Evolutionary conservation across 2,329 filamentous ascomycete genomes (phyloP), one percentile per base, ranked within the genome.

Genomic region (Monosporascus sp.): DNA sequence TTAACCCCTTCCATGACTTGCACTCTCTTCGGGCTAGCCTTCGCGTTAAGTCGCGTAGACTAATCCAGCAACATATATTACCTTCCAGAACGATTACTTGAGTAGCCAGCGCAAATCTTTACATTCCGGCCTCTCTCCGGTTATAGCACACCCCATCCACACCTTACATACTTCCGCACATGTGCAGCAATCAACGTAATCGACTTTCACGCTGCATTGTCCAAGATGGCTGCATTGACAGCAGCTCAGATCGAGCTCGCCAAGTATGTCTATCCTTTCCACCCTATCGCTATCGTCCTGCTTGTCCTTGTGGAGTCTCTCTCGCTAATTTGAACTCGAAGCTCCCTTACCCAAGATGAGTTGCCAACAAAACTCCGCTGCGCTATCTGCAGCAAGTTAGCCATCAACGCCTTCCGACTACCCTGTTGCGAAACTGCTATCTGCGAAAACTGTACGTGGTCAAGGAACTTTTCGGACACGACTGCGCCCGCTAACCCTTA

Each of bases 321-420:
- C 40, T 9, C 52, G 49, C 52, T 59, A 41, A 58, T 58, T 35
- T 53, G 47, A 62, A 57, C 38, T 49, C 54, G 37, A 66, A 95
- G 91, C 70, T 87, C 88, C 49, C 79, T 96, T 55, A 77, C 84
- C 20, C 83, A 88, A 60, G 89, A 93, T 64, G 90, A 94, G 58
- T 91, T 97, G 54, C 94, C 94, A n/a, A 91, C 92, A 65, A 97
- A 96, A 78, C 81, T 99, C 59, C 88, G 92, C 72, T 99, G 94
- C 77, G 91, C 91, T 50, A 89, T 91, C 63, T 99, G 94, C 74
- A 94, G 88, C 74, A 91, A 89, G 70, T 79, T 97, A 54, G 92
- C 91, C 31, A 78, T 96, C 59, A 95, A 97, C 69, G 90, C 93
- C 8, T 96, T 91, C 70, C 89, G 92, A 58, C 78, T 97, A 27